phyloP scores from a whole-genome alignment of 2,329 filamentous ascomycete species.

The Conoideocrella luteorostrata region DNA sequence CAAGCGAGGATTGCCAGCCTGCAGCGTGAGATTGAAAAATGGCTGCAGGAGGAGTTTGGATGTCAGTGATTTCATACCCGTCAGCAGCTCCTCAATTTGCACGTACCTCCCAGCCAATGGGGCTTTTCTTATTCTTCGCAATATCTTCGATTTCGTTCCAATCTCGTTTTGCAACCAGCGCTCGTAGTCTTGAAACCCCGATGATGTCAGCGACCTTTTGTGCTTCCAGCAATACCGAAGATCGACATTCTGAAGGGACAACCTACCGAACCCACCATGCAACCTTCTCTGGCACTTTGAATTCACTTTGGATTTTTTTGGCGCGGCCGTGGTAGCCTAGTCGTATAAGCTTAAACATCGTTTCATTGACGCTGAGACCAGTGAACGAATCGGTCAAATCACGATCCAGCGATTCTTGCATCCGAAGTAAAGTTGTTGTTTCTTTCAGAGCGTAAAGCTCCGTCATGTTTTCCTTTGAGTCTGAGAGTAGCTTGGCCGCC shows the following conservation, averaged over 20 bases:
- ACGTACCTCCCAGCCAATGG: slow-evolving; percentile 91
- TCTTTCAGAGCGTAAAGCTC: slow-evolving; percentile 75
- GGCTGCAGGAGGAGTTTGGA: slow-evolving; percentile 44
- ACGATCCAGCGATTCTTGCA: slow-evolving; percentile 80
- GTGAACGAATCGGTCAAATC: slow-evolving; percentile 73
- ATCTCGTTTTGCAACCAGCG: slow-evolving; percentile 81
- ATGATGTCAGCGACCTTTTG: background rate
- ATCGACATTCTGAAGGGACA: background rate
- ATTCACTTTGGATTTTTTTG: slow-evolving; percentile 82
- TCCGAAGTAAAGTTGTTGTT: slow-evolving; percentile 68
- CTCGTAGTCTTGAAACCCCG: slow-evolving; percentile 59
- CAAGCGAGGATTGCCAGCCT: slow-evolving; percentile 82
- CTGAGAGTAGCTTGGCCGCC: slow-evolving; percentile 73
- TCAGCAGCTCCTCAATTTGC: too few relatives aligned
- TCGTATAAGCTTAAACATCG: slow-evolving; percentile 79
- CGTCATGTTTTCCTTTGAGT: slow-evolving; percentile 71
- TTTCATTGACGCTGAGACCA: slow-evolving; percentile 84
- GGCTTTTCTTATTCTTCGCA: slow-evolving; percentile 70
- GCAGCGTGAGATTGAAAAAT: slow-evolving; percentile 84
- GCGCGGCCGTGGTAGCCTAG: slow-evolving; percentile 78
- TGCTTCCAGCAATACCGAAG: background rate
- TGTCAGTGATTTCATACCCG: background rate
- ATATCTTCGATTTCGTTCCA: slow-evolving; percentile 91
- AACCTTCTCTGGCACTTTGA: slow-evolving; percentile 86
- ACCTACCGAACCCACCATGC: slow-evolving; percentile 73